Evolutionary conservation across 2,329 filamentous ascomycete genomes (phyloP), one percentile per base, ranked within the genome.

Genomic region (Aureobasidium sp.): DNA sequence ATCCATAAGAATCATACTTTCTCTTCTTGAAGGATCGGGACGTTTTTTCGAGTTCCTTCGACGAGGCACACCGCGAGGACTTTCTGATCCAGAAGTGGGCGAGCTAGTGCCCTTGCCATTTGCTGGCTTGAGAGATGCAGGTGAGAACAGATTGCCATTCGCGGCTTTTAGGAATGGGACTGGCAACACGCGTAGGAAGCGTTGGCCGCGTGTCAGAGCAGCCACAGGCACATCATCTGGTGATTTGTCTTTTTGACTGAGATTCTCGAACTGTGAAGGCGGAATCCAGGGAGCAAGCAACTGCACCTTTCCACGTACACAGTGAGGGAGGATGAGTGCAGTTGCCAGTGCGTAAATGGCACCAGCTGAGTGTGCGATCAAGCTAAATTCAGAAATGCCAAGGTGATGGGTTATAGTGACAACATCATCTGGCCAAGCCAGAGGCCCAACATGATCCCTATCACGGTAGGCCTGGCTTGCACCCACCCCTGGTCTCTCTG

Each of bases 271-370:
- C 66, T 95, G 90, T 4, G 89, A 97, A 0, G 93, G 93, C 1
- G 93, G 93, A 41, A 98, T 97, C 93, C 90, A 96, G 0, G 93
- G 93, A 0, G 93, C 91, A 7, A 98, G 78, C 2, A 98, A 80
- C 68, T 98, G 93, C 53, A 98, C 93, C 50, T 89, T 85, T 17
- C 93, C 93, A 5, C 90, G 85, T 57, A 98, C 94, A 64, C 96
- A 88, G 63, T 96, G 90, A 3, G 93, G 93, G 80, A 98, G 95
- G 39, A 93, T 87, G 39, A 98, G 76, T 0, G 93, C 93, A 0
- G 93, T 97, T 0, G 93, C 93, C 16, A 98, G 79, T 2, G 93
- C 93, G 65, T 98, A 98, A 49, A 98, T 95, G n/a, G 93, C 91
- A 14, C 93, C 93, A 1, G 93, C 93, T 0, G 91, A 97, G 68